Evolutionary conservation across 2,329 filamentous ascomycete genomes (phyloP), one percentile per base, ranked within the genome.

Genomic region (Microsporum canis): DNA sequence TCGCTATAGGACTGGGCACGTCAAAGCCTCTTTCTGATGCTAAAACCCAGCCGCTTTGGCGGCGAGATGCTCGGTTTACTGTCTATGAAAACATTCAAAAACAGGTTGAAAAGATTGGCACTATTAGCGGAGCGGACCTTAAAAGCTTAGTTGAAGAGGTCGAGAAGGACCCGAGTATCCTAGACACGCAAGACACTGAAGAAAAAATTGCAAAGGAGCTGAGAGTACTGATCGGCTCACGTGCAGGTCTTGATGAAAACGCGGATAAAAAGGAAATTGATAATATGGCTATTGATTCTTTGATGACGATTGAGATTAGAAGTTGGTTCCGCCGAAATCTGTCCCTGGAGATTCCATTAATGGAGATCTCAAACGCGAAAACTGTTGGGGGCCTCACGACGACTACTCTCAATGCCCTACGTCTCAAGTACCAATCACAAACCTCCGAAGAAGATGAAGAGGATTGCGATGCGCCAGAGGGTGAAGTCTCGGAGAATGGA

Each of bases 281-380:
- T 12, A 59, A 65, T 17, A 60, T 65, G 5, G 65, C 62, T 8
- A 60, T 64, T 51, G 66, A 67, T 45, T 67, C 66, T n/a, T 49
- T 67, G 10, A 62, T 66, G 8, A 62, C 64, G 8, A 60, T 67
- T n/a, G 63, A 67, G 36, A 61, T 66, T 31, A 59, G 65, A 23
- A 62, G 60, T 36, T 66, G 65, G 65, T 60, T 63, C n/a, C 56
- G 51, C 14, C 39, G 58, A 34, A 62, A 63, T 23, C 27, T 61
- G n/a, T 58, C 56, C 3, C 12, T 60, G 14, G 58, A 60, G 1
- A 4, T 60, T 5, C 10, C 36, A 5, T 17, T 49, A 7, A 33
- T 47, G 0, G 57, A 59, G n/a, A 49, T 59, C 34, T 29, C 36
- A 5, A 57, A 57, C 14, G 55, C 55, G 5, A 23, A 43, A 5